A percentile compares a stretch with the other conserved stretches of the same genome.
phyloP scores from a whole-genome alignment of 73 alveolate genomes.

The Paramecium octaurelia region DNA sequence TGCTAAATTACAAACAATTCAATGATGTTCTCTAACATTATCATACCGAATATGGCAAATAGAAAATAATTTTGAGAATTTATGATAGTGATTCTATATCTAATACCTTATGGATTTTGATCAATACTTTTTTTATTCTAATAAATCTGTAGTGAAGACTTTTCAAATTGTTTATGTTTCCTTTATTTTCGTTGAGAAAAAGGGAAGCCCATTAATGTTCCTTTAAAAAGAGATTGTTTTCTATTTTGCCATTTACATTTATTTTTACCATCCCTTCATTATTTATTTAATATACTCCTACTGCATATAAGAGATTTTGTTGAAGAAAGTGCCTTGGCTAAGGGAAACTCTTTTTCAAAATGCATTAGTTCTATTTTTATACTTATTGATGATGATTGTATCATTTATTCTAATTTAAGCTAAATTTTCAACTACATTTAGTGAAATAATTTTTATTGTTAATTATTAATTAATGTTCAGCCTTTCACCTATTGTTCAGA shows the following conservation, averaged over 20 bases:
- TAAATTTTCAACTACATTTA: background rate
- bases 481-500: background rate
- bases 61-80: too few species aligned
- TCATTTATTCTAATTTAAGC: background rate
- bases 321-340: background rate
- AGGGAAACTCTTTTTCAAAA: background rate
- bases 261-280: background rate
- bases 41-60: too few species aligned
- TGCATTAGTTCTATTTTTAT: background rate
- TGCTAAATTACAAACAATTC: too few species aligned
- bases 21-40: too few species aligned
- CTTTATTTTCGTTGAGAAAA: too few species aligned
- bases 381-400: background rate
- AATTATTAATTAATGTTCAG: background rate
- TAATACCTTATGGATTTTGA: too few species aligned
- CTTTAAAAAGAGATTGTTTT: background rate
- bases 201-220: background rate
- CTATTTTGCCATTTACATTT: background rate
- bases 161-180: too few species aligned
- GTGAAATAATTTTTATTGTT: conserved; percentile 8
- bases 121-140: too few species aligned
- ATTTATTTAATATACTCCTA: background rate
- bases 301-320: background rate
- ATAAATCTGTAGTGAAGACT: too few species aligned
- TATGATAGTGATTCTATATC: too few species aligned